Evolutionary conservation across 2,329 filamentous ascomycete species (phyloP), one percentile per base, ranked within the genome.

Genomic region (Sphaerulina vaccinii): DNA sequence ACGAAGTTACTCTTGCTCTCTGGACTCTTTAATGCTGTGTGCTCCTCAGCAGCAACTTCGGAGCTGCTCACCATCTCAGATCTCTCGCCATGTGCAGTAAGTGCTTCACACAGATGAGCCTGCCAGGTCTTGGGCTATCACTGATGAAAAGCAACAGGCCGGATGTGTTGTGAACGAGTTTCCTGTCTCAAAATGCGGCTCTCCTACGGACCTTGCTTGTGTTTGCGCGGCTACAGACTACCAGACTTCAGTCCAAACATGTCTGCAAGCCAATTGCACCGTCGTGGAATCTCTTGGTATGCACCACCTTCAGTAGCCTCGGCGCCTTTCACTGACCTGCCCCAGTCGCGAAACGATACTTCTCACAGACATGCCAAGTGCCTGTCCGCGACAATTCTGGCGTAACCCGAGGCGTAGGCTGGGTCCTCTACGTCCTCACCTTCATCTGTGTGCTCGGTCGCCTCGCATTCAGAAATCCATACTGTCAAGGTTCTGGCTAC

Each of bases 401-500:
- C 2, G 22, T 21, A 13, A 32, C 32, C 9, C 29, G 32, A 35
- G 32, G 15, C 11, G 32, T 22, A 8, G 29, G n/a, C 15, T 46
- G 32, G 43, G 32, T 16, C 10, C 32, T 46, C 19, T 46, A 13
- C 43, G 22, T 22, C 11, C 32, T 46, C 32, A 19, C 43, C 6
- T 13, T 46, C 43, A 35, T 46, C 27, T 46, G 18, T 29, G 27
- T 46, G 3, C 18, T 18, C 1, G 43, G 32, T 6, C 16, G 32
- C 19, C 37, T 46, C 21, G 29, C 37, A 5, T 46, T 46, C 32
- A 5, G 32, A 37, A 33, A 32, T 6, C 16, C 18, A 13, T 39
- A 39, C 36, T 19, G 23, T 27, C 24, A 46, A 18, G 47, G 47
- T 18, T 24, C 32, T 16, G 38, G 38, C 24, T 50, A 42, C 29